A percentile compares a stretch with the other conserved stretches of the same genome.
phyloP scores from a whole-genome alignment of 2,329 filamentous ascomycete species.

The Tothia fuscella region DNA sequence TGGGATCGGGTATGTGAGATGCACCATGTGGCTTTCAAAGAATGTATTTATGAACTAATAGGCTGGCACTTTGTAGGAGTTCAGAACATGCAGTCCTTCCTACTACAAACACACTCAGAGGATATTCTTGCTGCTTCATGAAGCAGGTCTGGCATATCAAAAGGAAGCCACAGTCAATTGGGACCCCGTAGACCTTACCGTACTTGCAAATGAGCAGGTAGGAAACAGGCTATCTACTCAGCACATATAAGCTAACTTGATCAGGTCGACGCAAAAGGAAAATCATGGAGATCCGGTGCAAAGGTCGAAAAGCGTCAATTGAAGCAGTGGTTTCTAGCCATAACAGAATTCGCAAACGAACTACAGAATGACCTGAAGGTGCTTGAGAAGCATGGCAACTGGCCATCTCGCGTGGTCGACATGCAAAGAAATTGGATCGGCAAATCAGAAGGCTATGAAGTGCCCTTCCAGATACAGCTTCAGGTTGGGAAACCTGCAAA shows the following conservation, averaged over 20 bases:
- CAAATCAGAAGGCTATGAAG: slow-evolving; percentile 58
- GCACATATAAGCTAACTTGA: too few species aligned
- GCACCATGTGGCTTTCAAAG: neutral
- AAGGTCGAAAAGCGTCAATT: slow-evolving; percentile 68
- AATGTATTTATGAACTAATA: slow-evolving; percentile 6
- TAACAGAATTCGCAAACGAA: slow-evolving; percentile 64
- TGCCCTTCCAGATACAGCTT: slow-evolving; percentile 54
- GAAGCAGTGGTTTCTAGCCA: slow-evolving; percentile 84
- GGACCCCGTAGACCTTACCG: slow-evolving; percentile 79
- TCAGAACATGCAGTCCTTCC: slow-evolving; percentile 69
- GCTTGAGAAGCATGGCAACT: slow-evolving; percentile 50
- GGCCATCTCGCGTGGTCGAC: slow-evolving; percentile 71
- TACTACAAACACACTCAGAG: slow-evolving; percentile 88
- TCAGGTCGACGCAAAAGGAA: slow-evolving; percentile 77
- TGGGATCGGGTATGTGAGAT: slow-evolving; percentile 58
- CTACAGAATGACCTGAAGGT: slow-evolving; percentile 59
- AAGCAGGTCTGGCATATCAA: slow-evolving; percentile 69
- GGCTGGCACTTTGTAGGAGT: slow-evolving; percentile 44
- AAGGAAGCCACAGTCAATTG: slow-evolving; percentile 78
- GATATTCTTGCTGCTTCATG: slow-evolving; percentile 66
- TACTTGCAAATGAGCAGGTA: slow-evolving; percentile 86
- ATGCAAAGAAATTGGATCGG: slow-evolving; percentile 89
- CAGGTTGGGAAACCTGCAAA: slow-evolving; percentile 18
- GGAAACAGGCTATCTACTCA: slow-evolving; percentile 11
- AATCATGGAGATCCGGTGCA: slow-evolving; percentile 78